Percentiles rank a stretch among this genome's conserved stretches.
These are phyloP conservation scores for Raddia guianensis DNA, from an alignment of 176 grass and related monocot species.

Conservation along the genomic window DNA sequence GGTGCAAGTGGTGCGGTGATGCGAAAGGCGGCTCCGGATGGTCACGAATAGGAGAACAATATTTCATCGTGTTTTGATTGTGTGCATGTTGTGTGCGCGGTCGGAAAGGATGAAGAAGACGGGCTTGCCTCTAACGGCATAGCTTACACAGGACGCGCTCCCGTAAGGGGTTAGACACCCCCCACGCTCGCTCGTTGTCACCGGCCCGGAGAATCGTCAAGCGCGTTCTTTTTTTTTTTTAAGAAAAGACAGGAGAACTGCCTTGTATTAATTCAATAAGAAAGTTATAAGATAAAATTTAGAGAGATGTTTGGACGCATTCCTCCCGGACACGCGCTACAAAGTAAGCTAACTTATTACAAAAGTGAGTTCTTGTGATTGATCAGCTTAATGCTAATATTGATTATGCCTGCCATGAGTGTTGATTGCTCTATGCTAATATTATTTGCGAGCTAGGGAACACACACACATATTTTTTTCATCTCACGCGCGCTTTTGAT, in stretches of 20 bases:
- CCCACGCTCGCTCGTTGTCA: conserved; percentile 14
- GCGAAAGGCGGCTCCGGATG: conserved; percentile 31
- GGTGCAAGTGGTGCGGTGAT: conserved; percentile 19
- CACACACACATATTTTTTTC: too few relatives aligned
- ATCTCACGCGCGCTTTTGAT: neutral
- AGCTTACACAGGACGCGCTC: conserved; percentile 34
- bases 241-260: too few relatives aligned
- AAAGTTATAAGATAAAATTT: too few relatives aligned
- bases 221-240: too few relatives aligned
- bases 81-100: neutral
- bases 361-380: too few relatives aligned
- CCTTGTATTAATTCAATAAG: too few relatives aligned
- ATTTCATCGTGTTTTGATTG: neutral
- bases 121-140: conserved; percentile 12
- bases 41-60: neutral
- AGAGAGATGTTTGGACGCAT: too few relatives aligned
- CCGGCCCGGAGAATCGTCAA: neutral
- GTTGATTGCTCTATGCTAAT: too few relatives aligned
- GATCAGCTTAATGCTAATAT: neutral
- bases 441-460: too few relatives aligned
- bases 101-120: conserved; percentile 60
- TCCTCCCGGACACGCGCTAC: too few relatives aligned
- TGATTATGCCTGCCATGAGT: too few relatives aligned
- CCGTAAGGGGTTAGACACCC: neutral
- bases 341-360: too few relatives aligned